These are phyloP conservation scores for Colletotrichum orchidophilum DNA, from an alignment of 2,329 filamentous ascomycete species.

Conservation along the genomic window DNA sequence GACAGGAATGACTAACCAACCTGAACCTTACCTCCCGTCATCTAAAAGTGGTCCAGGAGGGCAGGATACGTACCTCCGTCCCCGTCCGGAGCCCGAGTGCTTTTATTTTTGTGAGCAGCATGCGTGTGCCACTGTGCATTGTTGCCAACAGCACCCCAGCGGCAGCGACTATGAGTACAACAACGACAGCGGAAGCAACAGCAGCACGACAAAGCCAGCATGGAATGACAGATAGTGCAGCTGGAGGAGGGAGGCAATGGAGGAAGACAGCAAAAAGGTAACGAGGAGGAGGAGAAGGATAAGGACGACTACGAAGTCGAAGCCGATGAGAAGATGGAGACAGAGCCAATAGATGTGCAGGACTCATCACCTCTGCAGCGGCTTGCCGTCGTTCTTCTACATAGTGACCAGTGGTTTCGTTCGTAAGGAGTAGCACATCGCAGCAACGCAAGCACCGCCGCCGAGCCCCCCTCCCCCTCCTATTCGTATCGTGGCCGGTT, in stretches of 20 bases:
- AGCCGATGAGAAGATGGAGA: not conserved
- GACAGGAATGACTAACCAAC: not conserved
- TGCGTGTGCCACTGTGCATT: not conserved
- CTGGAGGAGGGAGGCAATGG: not conserved
- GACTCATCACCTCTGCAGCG: not conserved
- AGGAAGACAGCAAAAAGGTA: not conserved
- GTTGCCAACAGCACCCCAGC: not conserved
- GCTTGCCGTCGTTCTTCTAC: not conserved
- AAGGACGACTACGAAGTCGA: not conserved
- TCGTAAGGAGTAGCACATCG: not conserved
- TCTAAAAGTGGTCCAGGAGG: not conserved
- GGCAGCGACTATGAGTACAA: not conserved
- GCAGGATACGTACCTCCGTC: constrained; percentile 10
- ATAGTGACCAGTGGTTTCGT: not conserved
- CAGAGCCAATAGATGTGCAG: not conserved
- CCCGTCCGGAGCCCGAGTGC: not conserved
- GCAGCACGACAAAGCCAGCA: not conserved
- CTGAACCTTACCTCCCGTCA: not conserved
- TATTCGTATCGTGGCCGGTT: not conserved
- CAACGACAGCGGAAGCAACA: constrained; percentile 1
- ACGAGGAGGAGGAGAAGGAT: not conserved
- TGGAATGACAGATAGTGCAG: not conserved
- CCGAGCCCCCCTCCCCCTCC: not conserved
- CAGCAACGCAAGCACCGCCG: not conserved
- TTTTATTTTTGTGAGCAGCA: not conserved